Conservation (phyloP, 2,329 filamentous ascomycete species). For the Pestalotiopsis sp. region DNA sequence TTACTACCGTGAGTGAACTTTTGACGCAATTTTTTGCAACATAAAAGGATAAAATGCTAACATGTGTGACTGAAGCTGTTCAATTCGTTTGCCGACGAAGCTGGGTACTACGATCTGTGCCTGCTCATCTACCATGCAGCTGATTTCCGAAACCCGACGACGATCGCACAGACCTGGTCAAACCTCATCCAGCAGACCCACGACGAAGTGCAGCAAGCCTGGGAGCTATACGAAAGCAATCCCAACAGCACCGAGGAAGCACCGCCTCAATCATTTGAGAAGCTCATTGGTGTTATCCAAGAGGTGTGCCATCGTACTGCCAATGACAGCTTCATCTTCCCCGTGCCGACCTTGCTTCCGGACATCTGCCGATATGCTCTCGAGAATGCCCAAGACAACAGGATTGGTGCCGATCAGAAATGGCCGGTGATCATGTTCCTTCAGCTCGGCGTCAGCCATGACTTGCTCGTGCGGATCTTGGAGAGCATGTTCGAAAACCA, state of each 20-base stretch:
- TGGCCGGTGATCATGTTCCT: constrained; percentile 63
- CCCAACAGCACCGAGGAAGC: constrained; percentile 37
- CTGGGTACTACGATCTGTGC: constrained; percentile 91
- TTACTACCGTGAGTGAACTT: constrained; percentile 69
- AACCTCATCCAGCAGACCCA: constrained; percentile 77
- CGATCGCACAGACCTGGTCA: constrained; percentile 84
- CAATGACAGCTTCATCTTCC: constrained; percentile 69
- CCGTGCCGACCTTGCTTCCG: constrained; percentile 61
- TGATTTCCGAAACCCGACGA: constrained; percentile 84
- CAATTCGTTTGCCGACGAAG: constrained; percentile 88
- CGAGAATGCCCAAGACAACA: constrained; percentile 59
- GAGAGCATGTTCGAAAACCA: constrained; percentile 62
- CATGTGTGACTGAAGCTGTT: constrained; percentile 65
- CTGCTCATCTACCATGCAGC: constrained; percentile 90
- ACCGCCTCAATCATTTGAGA: constrained; percentile 67
- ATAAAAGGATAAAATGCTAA: constrained; percentile 13
- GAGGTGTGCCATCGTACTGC: constrained; percentile 67
- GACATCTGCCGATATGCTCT: constrained; percentile 66
- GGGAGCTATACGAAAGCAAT: constrained; percentile 36
- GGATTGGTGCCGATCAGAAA: constrained; percentile 56
- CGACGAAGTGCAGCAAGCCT: constrained; percentile 50
- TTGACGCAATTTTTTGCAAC: background rate
- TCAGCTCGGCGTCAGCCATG: constrained; percentile 57
- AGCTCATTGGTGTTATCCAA: constrained; percentile 65
- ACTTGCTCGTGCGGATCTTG: constrained; percentile 57